Conservation (phyloP, 2,329 filamentous ascomycete species). For the Hypocreales sp. region DNA sequence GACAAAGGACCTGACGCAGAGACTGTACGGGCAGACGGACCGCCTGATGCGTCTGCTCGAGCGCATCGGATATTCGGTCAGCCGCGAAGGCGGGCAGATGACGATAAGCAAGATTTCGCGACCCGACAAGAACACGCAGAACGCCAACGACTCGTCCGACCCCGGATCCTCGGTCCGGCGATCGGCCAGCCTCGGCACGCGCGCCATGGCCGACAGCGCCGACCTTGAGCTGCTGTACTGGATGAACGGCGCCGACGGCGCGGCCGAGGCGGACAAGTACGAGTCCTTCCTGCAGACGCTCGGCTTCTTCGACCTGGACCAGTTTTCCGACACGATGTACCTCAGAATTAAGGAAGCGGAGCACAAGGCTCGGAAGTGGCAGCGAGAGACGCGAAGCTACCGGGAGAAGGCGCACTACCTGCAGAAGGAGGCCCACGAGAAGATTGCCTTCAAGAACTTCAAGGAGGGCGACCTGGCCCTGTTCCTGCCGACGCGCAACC, state of each 20-base stretch:
- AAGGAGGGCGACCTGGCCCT: conserved; percentile 91
- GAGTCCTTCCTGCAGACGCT: conserved; percentile 57
- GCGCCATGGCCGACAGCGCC: conserved; percentile 39
- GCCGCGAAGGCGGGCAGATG: conserved; percentile 58
- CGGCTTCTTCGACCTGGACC: conserved; percentile 67
- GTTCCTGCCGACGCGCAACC: conserved; percentile 87
- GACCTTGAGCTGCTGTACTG: conserved; percentile 69
- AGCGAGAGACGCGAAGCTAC: conserved; percentile 74
- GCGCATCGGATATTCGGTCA: conserved; percentile 69
- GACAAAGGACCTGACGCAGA: conserved; percentile 71
- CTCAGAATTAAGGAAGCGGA: conserved; percentile 90
- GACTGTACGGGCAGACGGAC: conserved; percentile 71
- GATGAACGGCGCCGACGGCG: conserved; percentile 53
- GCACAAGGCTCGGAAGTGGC: conserved; percentile 82
- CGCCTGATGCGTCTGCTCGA: conserved; percentile 73
- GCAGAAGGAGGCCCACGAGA: conserved; percentile 80
- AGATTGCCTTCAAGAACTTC: conserved; percentile 91
- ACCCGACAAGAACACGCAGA: conserved; percentile 38
- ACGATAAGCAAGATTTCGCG: conserved; percentile 56
- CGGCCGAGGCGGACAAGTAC: conserved; percentile 59
- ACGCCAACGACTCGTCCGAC: conserved; percentile 42
- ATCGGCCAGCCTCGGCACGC: conserved; percentile 36
- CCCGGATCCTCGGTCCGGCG: conserved; percentile 35
- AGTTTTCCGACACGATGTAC: conserved; percentile 70
- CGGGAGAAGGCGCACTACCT: conserved; percentile 70